phyloP scores from a whole-genome alignment of 768 basidiomycete species.

The Leccinum aurantiacum region DNA sequence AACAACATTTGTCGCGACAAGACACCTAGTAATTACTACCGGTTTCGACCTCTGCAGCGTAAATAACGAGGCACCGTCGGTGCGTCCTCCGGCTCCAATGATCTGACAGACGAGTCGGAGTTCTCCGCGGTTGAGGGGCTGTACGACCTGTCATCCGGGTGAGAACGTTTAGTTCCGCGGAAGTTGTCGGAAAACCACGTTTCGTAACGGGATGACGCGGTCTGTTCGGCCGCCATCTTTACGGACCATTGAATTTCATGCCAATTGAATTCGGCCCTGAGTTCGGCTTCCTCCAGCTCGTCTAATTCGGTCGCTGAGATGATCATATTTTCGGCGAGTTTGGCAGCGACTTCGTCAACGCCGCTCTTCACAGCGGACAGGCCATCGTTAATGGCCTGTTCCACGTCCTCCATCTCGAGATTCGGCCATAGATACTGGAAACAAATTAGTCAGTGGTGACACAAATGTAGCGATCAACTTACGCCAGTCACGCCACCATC shows the following conservation, averaged over 20 bases:
- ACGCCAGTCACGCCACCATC: background rate
- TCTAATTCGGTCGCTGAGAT: too few relatives aligned
- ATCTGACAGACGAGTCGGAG: too few relatives aligned
- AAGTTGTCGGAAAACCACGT: background rate
- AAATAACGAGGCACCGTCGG: too few relatives aligned
- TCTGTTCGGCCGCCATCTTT: background rate
- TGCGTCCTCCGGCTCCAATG: too few relatives aligned
- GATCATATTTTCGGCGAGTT: too few relatives aligned
- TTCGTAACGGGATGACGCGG: background rate
- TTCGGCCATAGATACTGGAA: background rate
- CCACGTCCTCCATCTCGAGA: background rate
- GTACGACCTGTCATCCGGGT: background rate
- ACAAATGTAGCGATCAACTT: background rate
- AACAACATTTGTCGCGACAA: too few relatives aligned
- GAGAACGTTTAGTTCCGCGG: background rate
- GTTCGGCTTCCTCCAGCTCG: background rate
- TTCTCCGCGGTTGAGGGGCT: too few relatives aligned
- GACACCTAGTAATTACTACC: too few relatives aligned
- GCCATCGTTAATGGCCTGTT: background rate
- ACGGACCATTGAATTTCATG: background rate
- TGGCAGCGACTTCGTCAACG: background rate
- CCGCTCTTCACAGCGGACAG: background rate
- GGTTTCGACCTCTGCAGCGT: too few relatives aligned
- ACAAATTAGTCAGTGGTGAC: background rate
- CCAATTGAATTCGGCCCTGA: background rate